Base-by-base conservation (phyloP, 1,284 basidiomycete genomes). In the Calocybe gambosa region DNA sequence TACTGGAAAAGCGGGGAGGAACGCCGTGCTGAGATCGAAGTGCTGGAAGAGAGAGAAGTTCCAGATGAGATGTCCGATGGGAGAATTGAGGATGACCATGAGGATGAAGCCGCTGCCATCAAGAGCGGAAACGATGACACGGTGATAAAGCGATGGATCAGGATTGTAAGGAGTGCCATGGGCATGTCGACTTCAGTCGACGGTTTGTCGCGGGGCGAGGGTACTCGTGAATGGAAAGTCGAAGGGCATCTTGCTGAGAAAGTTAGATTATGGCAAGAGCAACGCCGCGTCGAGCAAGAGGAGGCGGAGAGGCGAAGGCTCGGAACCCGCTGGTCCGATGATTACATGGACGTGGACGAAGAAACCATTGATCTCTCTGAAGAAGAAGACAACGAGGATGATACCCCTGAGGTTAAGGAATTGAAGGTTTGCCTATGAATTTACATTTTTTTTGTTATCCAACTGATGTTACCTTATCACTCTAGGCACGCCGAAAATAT, bases 1-100 rank as follows among this genome's bases (percentile, higher is more conserved):
- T 98, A 87, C 65, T 98, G 93, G 94, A 88, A 80, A 55, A 68
- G 71, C 9, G 75, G 75, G 10, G 82, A 78, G 53, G 85, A 76
- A 56, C 76, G 70, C 51, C 72, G 77, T 53, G 72, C 75, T 42
- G 93, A 95, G 68, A 74, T 89, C 54, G 91, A 93, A 58, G 84
- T 93, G 0, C 72, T 95, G 33, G 75, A 86, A 42, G 69, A 77
- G 42, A 67, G 69, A 23, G 81, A 88, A 55, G 77, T 75, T 26
- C 59, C 58, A 2, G 73, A 77, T 49, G 74, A 78, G 51, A 59
- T 77, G 31, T 78, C 75, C 3, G 89, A 93, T 59, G 91, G 89
- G 3, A 75, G 82, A 46, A 89, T 91, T 44, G 89, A 92, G 56
- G 81, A 83, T 54, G 87, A 83, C 42, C 77, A 78, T 29, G 75